phyloP scores from a whole-genome alignment of 768 basidiomycete species.

The Hericium erinaceus region DNA sequence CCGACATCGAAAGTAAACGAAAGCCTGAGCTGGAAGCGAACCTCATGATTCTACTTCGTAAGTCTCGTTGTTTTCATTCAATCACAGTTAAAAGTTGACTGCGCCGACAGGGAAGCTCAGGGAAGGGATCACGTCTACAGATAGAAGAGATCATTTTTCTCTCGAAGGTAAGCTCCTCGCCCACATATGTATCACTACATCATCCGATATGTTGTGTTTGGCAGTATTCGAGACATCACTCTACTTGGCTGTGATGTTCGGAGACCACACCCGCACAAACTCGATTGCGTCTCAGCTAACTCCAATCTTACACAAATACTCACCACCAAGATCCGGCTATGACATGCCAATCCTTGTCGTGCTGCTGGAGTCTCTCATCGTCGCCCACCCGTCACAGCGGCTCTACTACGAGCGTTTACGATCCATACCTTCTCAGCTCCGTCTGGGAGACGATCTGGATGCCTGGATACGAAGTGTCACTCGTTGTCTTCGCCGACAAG shows the following conservation, averaged over 20 bases:
- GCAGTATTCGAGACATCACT: conserved; percentile 64
- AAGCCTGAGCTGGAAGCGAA: conserved; percentile 54
- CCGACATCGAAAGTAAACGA: conserved; percentile 13
- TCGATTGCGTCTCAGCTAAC: neutral
- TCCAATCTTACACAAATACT: neutral
- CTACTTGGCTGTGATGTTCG: neutral
- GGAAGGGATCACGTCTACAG: conserved; percentile 59
- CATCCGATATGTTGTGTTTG: neutral
- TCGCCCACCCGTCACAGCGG: neutral
- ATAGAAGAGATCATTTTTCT: conserved; percentile 50
- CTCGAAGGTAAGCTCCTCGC: conserved; percentile 45
- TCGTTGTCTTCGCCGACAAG: neutral
- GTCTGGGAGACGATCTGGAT: neutral
- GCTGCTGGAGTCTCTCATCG: neutral
- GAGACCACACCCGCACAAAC: neutral
- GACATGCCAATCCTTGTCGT: neutral
- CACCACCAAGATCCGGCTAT: neutral
- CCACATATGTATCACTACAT: neutral
- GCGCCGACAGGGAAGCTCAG: conserved; percentile 54
- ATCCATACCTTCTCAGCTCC: neutral
- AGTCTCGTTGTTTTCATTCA: conserved; percentile 17
- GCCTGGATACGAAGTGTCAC: neutral
- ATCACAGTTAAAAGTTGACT: neutral
- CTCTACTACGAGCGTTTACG: neutral
- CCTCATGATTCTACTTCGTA: conserved; percentile 64